Evolutionary conservation across 1,139 yeast genomes (phyloP).

Genomic region (Sugiyamaella neomexicana): DNA sequence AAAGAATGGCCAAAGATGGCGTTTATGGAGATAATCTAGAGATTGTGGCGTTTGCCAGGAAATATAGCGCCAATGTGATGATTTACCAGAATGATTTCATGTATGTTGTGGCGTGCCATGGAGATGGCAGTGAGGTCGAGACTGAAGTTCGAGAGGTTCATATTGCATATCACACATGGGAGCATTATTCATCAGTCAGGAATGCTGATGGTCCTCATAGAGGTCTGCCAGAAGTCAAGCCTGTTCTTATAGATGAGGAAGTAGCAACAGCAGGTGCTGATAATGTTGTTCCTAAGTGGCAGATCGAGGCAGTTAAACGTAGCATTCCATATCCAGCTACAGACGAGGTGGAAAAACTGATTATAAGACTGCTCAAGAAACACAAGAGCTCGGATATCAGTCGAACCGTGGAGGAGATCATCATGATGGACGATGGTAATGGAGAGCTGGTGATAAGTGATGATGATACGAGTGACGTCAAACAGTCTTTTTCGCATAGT

Average conservation of each 20-base stretch:
- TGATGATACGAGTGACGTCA: not conserved
- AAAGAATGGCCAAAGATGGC: conserved; percentile 43
- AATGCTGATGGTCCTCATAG: conserved; percentile 42
- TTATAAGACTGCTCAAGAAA: conserved; percentile 26
- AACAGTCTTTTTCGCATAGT: not conserved
- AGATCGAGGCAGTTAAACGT: conserved; percentile 37
- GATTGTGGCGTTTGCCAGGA: conserved; percentile 44
- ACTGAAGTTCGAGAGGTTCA: conserved; percentile 33
- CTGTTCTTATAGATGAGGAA: conserved; percentile 19
- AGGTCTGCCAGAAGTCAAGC: conserved; percentile 40
- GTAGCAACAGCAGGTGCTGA: conserved; percentile 11
- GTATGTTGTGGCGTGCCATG: conserved; percentile 37
- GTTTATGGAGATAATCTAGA: conserved; percentile 47
- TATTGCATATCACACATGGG: conserved; percentile 47
- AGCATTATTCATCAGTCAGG: conserved; percentile 46
- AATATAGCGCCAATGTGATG: conserved; percentile 36
- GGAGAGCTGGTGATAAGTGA: conserved; percentile 9
- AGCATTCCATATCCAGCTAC: conserved; percentile 28
- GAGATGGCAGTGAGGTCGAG: conserved; percentile 2
- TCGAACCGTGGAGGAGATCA: conserved; percentile 29
- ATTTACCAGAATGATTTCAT: conserved; percentile 43
- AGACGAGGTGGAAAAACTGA: conserved; percentile 22
- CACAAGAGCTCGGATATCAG: conserved; percentile 29
- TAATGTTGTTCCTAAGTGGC: conserved; percentile 31
- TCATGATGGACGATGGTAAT: conserved; percentile 23